These are phyloP conservation scores for Fusarium sp. DNA, from an alignment of 2,329 filamentous ascomycete genomes.

Conservation along the genomic window DNA sequence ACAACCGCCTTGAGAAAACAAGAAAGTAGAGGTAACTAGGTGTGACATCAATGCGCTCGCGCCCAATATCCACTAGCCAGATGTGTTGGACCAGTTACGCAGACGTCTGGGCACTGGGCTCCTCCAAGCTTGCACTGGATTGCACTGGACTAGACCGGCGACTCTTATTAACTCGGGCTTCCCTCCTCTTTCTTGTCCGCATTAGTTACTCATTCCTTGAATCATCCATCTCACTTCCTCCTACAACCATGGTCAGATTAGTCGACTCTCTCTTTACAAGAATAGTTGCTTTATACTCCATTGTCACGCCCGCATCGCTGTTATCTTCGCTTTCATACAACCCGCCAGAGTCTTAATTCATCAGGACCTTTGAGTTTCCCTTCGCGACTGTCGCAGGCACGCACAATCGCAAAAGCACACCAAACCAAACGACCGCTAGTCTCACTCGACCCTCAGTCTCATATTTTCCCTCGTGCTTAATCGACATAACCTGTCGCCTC, in stretches of 20 bases:
- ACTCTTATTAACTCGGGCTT: constrained; percentile 29
- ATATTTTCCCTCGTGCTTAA: constrained; percentile 5
- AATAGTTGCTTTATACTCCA: constrained; percentile 41
- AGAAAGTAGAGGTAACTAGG: constrained; percentile 12
- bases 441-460: constrained; percentile 11
- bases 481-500: constrained; percentile 14
- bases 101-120: background rate
- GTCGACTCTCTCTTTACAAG: constrained; percentile 38
- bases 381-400: constrained; percentile 25
- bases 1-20: background rate
- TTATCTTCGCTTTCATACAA: constrained; percentile 36
- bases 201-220: constrained; percentile 33
- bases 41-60: constrained; percentile 9
- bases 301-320: constrained; percentile 28
- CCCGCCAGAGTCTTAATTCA: constrained; percentile 38
- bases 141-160: constrained; percentile 3
- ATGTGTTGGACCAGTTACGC: background rate
- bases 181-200: constrained; percentile 30
- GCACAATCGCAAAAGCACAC: constrained; percentile 10
- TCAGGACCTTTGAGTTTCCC: constrained; percentile 6
- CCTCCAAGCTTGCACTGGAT: constrained; percentile 13
- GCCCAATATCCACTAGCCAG: constrained; percentile 12
- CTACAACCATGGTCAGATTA: constrained; percentile 46
- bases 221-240: constrained; percentile 31
- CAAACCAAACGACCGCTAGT: constrained; percentile 14